Evolutionary conservation across 75 land plant genomes (phyloP).

Genomic region (Pseudotsuga menziesii): DNA sequence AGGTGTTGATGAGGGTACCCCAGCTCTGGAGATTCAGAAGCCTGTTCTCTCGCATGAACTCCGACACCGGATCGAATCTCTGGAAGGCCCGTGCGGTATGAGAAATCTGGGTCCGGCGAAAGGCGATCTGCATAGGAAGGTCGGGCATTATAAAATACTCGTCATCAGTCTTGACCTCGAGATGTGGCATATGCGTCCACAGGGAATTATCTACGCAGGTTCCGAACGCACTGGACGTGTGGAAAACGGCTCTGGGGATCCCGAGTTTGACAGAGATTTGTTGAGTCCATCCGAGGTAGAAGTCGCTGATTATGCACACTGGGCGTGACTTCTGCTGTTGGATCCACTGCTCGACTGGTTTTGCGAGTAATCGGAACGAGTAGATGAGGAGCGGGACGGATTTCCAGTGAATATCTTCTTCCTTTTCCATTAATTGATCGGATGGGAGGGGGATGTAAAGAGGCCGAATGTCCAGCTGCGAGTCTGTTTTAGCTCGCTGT

Average conservation of each 20-base stretch:
- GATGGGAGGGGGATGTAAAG: background rate
- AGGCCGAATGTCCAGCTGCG: background rate
- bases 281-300: constrained; percentile 7
- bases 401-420: background rate
- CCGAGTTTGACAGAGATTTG: background rate
- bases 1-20: background rate
- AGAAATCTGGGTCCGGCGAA: background rate
- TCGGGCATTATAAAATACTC: background rate
- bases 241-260: background rate
- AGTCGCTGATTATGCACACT: constrained; percentile 8
- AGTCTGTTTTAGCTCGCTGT: background rate
- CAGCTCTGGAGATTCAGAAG: background rate
- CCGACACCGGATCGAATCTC: background rate
- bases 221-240: background rate
- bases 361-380: background rate
- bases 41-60: background rate
- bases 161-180: background rate
- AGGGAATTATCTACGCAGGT: background rate
- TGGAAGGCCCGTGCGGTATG: background rate
- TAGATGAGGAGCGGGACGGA: background rate
- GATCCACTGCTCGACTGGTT: background rate
- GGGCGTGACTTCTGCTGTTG: background rate
- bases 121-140: background rate
- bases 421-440: background rate
- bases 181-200: background rate